Percentiles rank a stretch among this genome's conserved stretches.
These are phyloP conservation scores for Pyricularia sp. DNA, from an alignment of 2,329 filamentous ascomycete species.

Conservation along the genomic window DNA sequence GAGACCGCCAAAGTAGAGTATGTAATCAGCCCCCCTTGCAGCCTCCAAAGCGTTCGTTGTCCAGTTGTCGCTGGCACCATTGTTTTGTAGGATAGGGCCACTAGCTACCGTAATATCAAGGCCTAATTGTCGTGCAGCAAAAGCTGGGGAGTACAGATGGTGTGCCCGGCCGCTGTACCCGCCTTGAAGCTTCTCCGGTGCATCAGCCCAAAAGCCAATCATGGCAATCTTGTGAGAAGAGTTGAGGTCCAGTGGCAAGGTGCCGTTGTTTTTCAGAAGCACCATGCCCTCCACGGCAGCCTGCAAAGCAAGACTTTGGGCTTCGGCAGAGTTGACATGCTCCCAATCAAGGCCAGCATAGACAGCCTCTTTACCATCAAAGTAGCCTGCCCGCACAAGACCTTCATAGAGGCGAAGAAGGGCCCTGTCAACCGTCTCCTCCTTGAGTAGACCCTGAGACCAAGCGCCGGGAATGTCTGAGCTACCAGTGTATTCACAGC, in stretches of 20 bases:
- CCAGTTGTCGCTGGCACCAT: slow-evolving; percentile 18
- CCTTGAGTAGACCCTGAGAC: slow-evolving; percentile 28
- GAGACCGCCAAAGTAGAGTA: slow-evolving; percentile 47
- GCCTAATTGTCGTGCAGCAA: slow-evolving; percentile 31
- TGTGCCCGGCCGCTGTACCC: slow-evolving; percentile 49
- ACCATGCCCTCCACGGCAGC: slow-evolving; percentile 39
- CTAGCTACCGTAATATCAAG: background rate
- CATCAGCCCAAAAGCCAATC: slow-evolving; percentile 50
- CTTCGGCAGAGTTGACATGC: slow-evolving; percentile 44
- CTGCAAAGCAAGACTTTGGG: slow-evolving; percentile 44
- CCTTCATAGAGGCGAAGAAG: slow-evolving; percentile 43
- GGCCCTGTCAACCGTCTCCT: slow-evolving; percentile 35
- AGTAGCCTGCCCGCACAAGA: slow-evolving; percentile 47
- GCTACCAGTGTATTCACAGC: slow-evolving; percentile 17
- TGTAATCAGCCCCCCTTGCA: slow-evolving; percentile 36
- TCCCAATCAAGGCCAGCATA: slow-evolving; percentile 44
- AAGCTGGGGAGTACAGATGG: slow-evolving; percentile 43
- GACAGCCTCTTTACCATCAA: slow-evolving; percentile 32
- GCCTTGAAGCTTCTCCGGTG: slow-evolving; percentile 46
- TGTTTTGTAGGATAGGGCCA: slow-evolving; percentile 9
- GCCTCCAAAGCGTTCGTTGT: slow-evolving; percentile 23
- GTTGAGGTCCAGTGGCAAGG: slow-evolving; percentile 37
- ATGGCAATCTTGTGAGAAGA: slow-evolving; percentile 41
- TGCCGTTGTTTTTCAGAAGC: slow-evolving; percentile 44
- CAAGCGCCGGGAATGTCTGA: slow-evolving; percentile 16